phyloP scores from a whole-genome alignment of 441 rosid genomes.

The Viola pubescens region DNA sequence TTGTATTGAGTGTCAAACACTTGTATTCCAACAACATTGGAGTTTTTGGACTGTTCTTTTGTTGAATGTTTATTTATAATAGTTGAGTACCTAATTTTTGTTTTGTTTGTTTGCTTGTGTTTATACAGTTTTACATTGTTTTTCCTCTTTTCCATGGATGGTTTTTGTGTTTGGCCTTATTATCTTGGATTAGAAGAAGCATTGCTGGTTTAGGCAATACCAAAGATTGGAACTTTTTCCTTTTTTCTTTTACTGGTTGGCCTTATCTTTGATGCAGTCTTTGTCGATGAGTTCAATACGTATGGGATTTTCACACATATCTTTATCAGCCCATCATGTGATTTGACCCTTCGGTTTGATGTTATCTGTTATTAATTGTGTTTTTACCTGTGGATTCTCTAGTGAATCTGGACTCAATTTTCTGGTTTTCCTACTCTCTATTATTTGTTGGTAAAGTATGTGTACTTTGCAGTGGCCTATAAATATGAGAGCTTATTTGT shows the following conservation, averaged over 20 bases:
- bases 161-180: background rate
- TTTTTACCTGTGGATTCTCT: no score
- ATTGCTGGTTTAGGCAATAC: background rate
- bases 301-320: background rate
- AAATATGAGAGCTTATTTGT: background rate
- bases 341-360: background rate
- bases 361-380: no score
- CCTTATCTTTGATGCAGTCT: background rate
- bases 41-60: no score
- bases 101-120: no score
- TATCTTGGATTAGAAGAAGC: background rate
- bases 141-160: background rate
- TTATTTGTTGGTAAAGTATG: background rate
- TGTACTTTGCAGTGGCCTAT: background rate
- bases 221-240: background rate
- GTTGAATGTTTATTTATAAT: no score
- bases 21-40: no score
- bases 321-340: background rate
- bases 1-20: no score
- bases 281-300: background rate
- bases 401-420: no score
- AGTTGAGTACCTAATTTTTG: no score
- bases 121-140: no score
- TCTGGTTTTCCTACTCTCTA: background rate
- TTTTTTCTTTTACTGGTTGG: background rate